Evolutionary conservation across 805 yeast species (phyloP).

Genomic region (Candida manassasensis): DNA sequence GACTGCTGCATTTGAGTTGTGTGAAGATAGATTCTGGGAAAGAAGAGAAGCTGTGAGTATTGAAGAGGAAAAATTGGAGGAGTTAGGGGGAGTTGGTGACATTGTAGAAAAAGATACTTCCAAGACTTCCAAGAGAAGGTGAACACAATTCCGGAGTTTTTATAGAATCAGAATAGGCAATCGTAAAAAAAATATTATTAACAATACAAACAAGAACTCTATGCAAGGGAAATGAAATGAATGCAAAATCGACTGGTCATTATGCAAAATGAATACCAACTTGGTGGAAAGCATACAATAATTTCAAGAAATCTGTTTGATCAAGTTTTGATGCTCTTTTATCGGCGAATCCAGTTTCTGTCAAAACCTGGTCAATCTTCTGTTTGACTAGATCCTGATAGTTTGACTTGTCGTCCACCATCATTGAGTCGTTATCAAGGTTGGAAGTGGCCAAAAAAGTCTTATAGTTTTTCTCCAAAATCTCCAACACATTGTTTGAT

Average conservation of each 20-base stretch:
- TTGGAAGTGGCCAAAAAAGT: slow-evolving; percentile 57
- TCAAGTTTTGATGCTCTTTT: slow-evolving; percentile 92
- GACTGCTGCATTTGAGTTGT: slow-evolving; percentile 81
- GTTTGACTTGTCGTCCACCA: slow-evolving; percentile 39
- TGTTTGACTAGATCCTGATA: slow-evolving; percentile 51
- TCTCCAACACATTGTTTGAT: slow-evolving; percentile 70
- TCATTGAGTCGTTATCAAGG: slow-evolving; percentile 41
- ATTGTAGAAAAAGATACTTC: slow-evolving; percentile 70
- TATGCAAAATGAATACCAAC: slow-evolving; percentile 95
- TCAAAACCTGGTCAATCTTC: slow-evolving; percentile 68
- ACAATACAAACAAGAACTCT: slow-evolving; percentile 2
- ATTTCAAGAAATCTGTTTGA: slow-evolving; percentile 84
- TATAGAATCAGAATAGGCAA: not conserved
- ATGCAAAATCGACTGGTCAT: not conserved
- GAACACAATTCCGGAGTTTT: slow-evolving; percentile 6
- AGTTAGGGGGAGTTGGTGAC: slow-evolving; percentile 85
- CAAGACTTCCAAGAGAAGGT: slow-evolving; percentile 52
- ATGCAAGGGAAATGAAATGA: slow-evolving; percentile 3
- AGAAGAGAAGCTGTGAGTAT: slow-evolving; percentile 88
- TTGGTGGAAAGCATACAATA: slow-evolving; percentile 90
- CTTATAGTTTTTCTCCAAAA: slow-evolving; percentile 83
- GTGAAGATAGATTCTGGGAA: slow-evolving; percentile 98
- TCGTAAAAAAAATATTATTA: not conserved
- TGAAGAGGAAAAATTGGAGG: slow-evolving; percentile 86
- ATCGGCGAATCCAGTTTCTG: slow-evolving; percentile 75